A percentile compares a stretch with the other conserved stretches of the same genome.
Conservation (phyloP, 2,329 filamentous ascomycete species). For the Colletotrichum sp. region DNA sequence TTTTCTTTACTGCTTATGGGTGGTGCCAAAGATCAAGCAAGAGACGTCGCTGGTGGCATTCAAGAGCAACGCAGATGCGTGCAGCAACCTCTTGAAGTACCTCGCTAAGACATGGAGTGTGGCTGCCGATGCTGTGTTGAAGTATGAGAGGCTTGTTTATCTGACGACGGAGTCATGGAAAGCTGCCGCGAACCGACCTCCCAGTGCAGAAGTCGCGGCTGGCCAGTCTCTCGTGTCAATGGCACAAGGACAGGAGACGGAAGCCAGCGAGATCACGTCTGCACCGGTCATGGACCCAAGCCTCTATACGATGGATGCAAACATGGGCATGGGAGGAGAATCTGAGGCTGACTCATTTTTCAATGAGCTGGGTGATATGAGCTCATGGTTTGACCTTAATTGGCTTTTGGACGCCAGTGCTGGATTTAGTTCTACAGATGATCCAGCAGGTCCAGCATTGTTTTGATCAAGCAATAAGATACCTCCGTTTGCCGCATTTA, state of each 20-base stretch:
- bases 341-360: conserved; percentile 17
- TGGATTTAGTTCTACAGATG: not conserved
- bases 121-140: conserved; percentile 41
- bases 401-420: conserved; percentile 19
- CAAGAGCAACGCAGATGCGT: conserved; percentile 20
- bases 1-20: conserved; percentile 31
- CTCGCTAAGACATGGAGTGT: conserved; percentile 29
- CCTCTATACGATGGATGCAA: not conserved
- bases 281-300: not conserved
- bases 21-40: not conserved
- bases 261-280: not conserved
- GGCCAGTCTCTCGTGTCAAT: not conserved
- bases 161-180: not conserved
- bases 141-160: conserved; percentile 24
- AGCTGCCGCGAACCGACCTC: not conserved
- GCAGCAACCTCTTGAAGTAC: conserved; percentile 23
- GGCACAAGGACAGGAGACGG: not conserved
- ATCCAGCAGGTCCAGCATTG: not conserved
- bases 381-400: conserved; percentile 29
- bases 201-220: not conserved
- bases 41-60: not conserved
- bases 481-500: not conserved
- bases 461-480: not conserved
- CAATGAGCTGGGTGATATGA: conserved; percentile 29
- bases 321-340: not conserved